These are phyloP conservation scores for Crithidia sp. DNA, from an alignment of 208 protist genomes.

Conservation along the genomic window DNA sequence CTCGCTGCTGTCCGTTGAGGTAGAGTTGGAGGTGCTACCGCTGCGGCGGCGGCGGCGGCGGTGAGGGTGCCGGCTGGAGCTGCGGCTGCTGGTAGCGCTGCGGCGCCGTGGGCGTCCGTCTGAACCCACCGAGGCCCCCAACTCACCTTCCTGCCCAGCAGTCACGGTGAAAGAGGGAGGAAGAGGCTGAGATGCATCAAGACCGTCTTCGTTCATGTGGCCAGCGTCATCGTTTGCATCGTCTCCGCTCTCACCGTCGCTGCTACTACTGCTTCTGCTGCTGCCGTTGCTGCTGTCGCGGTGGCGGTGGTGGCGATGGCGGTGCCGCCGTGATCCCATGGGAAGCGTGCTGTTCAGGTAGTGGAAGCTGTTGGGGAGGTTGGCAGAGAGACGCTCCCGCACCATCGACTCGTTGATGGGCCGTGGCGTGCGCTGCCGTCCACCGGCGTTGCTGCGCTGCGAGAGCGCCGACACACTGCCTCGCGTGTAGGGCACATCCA, in stretches of 20 bases:
- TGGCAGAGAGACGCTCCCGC: conserved; percentile 28
- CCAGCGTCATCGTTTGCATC: too few species aligned
- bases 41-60: background rate
- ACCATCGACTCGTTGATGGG: conserved; percentile 34
- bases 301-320: background rate
- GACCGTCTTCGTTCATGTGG: too few species aligned
- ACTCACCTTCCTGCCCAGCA: background rate
- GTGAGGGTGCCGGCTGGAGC: conserved; percentile 6
- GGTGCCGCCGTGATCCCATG: background rate
- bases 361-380: conserved; percentile 22
- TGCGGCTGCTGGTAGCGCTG: background rate
- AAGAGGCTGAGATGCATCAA: too few species aligned
- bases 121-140: background rate
- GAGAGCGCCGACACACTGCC: background rate
- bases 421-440: conserved; percentile 2
- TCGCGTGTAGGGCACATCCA: conserved; percentile 21
- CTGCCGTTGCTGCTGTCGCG: conserved; percentile 5
- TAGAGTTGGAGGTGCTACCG: too few species aligned
- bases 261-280: conserved; percentile 13
- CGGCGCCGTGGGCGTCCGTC: background rate
- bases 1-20: background rate
- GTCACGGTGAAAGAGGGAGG: too few species aligned
- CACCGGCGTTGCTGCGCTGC: background rate
- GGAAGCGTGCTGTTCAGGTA: conserved; percentile 16
- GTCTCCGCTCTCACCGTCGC: background rate